phyloP scores from a whole-genome alignment of 106 monocot species.

The Acorus calamus region DNA sequence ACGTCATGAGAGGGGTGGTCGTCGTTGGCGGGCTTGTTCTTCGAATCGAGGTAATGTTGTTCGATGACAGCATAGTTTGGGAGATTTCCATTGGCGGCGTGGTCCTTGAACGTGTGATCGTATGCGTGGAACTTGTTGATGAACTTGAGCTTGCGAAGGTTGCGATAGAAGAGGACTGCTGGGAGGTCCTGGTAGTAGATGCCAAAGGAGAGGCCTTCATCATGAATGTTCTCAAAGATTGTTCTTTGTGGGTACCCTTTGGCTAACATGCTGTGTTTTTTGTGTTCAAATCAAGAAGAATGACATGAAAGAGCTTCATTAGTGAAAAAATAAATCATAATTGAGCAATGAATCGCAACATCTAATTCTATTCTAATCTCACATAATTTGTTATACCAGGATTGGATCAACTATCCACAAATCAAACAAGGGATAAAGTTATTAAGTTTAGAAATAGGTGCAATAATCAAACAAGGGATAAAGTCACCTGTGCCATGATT shows the following conservation, averaged over 20 bases:
- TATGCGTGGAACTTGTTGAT: conserved; percentile 18
- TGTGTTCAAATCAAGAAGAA: no score
- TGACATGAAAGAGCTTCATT: no score
- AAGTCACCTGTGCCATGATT: no score
- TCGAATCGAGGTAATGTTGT: conserved; percentile 33
- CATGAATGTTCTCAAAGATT: conserved; percentile 31
- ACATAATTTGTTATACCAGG: no score
- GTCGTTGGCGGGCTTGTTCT: conserved; percentile 27
- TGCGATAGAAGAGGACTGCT: no score
- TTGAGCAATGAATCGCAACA: no score
- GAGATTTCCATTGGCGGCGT: conserved; percentile 27
- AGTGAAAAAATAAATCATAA: no score
- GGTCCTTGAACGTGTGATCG: conserved; percentile 25
- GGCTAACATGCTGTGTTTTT: neutral
- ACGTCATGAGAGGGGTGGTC: conserved; percentile 57
- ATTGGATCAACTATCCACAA: conserved; percentile 10
- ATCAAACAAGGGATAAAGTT: neutral
- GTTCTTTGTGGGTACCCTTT: conserved; percentile 31
- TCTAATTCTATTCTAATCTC: no score
- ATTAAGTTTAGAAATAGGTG: no score
- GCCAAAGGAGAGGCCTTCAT: conserved; percentile 24
- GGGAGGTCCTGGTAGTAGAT: conserved; percentile 9
- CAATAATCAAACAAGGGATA: no score
- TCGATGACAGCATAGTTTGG: conserved; percentile 44
- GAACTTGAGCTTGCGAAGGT: conserved; percentile 10